Conservation (phyloP, 805 yeast species). For the Cyberlindnera saturnus region DNA sequence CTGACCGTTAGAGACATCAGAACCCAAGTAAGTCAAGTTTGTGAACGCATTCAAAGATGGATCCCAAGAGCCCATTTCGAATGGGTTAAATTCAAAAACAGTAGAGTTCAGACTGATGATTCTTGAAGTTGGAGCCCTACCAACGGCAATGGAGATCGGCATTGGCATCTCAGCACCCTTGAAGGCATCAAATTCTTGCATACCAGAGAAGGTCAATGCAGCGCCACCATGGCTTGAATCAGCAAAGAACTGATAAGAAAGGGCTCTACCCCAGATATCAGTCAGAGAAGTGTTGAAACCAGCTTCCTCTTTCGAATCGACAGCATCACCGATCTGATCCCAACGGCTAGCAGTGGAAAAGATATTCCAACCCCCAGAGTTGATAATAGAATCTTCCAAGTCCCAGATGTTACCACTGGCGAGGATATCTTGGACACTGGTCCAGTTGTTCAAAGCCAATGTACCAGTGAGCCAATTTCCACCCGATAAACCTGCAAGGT, state of each 20-base stretch:
- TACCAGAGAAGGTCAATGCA: slow-evolving; percentile 49
- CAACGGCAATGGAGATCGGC: slow-evolving; percentile 62
- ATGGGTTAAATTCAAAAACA: slow-evolving; percentile 56
- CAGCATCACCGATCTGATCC: slow-evolving; percentile 49
- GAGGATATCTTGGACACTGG: slow-evolving; percentile 11
- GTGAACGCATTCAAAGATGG: slow-evolving; percentile 61
- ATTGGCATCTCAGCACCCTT: slow-evolving; percentile 55
- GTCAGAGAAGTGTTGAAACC: slow-evolving; percentile 66
- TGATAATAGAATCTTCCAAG: slow-evolving; percentile 44
- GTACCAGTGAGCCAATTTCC: slow-evolving; percentile 79
- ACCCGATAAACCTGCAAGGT: slow-evolving; percentile 73
- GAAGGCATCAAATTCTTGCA: slow-evolving; percentile 58
- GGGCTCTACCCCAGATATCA: slow-evolving; percentile 78
- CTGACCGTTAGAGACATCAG: slow-evolving; percentile 31
- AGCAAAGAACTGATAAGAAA: slow-evolving; percentile 31
- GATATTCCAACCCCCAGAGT: slow-evolving; percentile 58
- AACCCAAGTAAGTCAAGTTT: slow-evolving; percentile 64
- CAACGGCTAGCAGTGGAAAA: slow-evolving; percentile 30
- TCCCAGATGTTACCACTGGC: slow-evolving; percentile 10
- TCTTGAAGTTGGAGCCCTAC: slow-evolving; percentile 43
- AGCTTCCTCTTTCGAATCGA: slow-evolving; percentile 43
- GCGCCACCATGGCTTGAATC: slow-evolving; percentile 44
- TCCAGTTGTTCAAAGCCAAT: slow-evolving; percentile 50
- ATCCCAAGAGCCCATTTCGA: slow-evolving; percentile 85
- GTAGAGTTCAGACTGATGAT: slow-evolving; percentile 62